Conservation (phyloP, 75 land plant species). For the Larix kaempferi region DNA sequence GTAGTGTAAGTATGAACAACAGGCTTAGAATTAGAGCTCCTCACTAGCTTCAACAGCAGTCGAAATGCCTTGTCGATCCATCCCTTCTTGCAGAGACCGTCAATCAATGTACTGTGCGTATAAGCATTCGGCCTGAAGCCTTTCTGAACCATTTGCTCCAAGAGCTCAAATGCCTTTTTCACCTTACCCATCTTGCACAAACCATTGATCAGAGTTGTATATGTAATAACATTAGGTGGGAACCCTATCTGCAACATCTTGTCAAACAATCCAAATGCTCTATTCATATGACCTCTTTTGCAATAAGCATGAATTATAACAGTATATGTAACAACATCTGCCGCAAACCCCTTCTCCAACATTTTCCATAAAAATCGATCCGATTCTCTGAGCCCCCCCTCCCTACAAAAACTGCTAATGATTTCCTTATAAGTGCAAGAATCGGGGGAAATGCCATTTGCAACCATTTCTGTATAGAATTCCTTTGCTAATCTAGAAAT, state of each 20-base stretch:
- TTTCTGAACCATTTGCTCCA: conserved; percentile 67
- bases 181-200: conserved; percentile 60
- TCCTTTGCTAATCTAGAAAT: conserved; percentile 27
- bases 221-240: conserved; percentile 67
- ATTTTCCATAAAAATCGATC: conserved; percentile 30
- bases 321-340: conserved; percentile 52
- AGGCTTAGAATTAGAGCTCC: conserved; percentile 63
- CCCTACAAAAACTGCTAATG: conserved; percentile 38
- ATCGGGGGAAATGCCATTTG: conserved; percentile 36
- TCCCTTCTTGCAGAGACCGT: conserved; percentile 75
- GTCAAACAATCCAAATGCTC: conserved; percentile 35
- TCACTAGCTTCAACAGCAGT: conserved; percentile 63
- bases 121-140: conserved; percentile 72
- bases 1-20: conserved; percentile 63
- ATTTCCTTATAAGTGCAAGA: conserved; percentile 41
- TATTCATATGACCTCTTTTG: conserved; percentile 35
- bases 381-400: conserved; percentile 28
- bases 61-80: conserved; percentile 81
- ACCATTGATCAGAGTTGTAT: conserved; percentile 45
- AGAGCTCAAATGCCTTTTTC: conserved; percentile 68
- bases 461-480: conserved; percentile 52
- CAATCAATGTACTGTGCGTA: conserved; percentile 62
- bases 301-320: conserved; percentile 30
- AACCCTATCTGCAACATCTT: conserved; percentile 42
- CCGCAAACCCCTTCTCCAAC: conserved; percentile 27